phyloP scores from a whole-genome alignment of 2,329 filamentous ascomycete species.

The Aureobasidium lini region DNA sequence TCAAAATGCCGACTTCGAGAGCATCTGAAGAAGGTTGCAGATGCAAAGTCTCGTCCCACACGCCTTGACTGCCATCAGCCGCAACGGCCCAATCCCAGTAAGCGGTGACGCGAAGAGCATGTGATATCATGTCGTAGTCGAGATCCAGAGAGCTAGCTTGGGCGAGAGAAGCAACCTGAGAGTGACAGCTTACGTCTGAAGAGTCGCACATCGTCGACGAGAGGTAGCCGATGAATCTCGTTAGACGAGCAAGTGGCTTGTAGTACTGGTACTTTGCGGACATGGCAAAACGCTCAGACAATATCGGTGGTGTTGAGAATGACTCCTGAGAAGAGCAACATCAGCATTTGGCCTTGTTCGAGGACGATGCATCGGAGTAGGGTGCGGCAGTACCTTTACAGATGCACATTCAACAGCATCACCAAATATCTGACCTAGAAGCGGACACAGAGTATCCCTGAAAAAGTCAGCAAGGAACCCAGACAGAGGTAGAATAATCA shows the following conservation, averaged over 20 bases:
- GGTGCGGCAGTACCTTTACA: slow-evolving; percentile 33
- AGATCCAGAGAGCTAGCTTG: slow-evolving; percentile 64
- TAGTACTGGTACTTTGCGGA: slow-evolving; percentile 64
- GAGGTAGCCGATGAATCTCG: slow-evolving; percentile 1
- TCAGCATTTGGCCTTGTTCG: not conserved
- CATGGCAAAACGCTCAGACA: slow-evolving; percentile 54
- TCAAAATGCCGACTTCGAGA: slow-evolving; percentile 75
- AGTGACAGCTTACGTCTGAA: slow-evolving; percentile 38
- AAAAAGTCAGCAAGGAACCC: slow-evolving; percentile 4
- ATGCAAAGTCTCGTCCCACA: slow-evolving; percentile 38
- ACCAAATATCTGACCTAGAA: slow-evolving; percentile 53
- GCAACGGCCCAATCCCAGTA: slow-evolving; percentile 45
- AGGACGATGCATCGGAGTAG: not conserved
- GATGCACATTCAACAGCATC: slow-evolving; percentile 47
- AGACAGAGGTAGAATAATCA: not conserved
- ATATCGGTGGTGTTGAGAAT: slow-evolving; percentile 37
- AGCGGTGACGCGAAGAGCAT: slow-evolving; percentile 57
- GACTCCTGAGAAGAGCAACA: slow-evolving; percentile 11
- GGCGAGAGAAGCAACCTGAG: slow-evolving; percentile 39
- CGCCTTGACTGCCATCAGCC: slow-evolving; percentile 21
- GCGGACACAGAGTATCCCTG: slow-evolving; percentile 48
- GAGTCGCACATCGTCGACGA: not conserved
- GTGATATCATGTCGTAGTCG: slow-evolving; percentile 64
- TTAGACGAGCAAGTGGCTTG: slow-evolving; percentile 46
- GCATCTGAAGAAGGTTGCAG: slow-evolving; percentile 37